These are phyloP conservation scores for Picocystis salinarum DNA, from an alignment of 139 green algal genomes.

Conservation along the genomic window DNA sequence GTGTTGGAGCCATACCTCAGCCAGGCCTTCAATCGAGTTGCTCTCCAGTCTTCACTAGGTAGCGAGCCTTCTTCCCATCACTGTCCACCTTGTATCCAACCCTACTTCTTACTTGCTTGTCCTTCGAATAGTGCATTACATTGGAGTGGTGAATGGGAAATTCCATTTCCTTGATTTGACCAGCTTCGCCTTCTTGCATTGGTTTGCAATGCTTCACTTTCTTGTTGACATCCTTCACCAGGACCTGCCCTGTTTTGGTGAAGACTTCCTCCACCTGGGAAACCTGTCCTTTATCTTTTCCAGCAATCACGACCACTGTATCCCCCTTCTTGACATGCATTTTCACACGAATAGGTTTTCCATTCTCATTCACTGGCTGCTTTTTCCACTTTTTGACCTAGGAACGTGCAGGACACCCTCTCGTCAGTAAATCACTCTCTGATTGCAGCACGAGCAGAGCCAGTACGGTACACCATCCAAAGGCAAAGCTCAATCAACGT, in stretches of 20 bases:
- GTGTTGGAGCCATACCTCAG: no score
- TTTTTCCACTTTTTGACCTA: conserved; percentile 80
- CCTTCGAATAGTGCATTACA: conserved; percentile 77
- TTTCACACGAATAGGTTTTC: conserved; percentile 45
- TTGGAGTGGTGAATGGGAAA: conserved; percentile 89
- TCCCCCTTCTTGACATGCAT: conserved; percentile 84
- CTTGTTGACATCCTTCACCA: conserved; percentile 85
- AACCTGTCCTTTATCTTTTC: conserved; percentile 85
- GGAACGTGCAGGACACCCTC: no score
- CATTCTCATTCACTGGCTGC: conserved; percentile 42
- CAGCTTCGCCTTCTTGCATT: conserved; percentile 45
- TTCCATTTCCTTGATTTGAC: conserved; percentile 57
- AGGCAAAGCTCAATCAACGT: no score
- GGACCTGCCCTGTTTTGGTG: conserved; percentile 58
- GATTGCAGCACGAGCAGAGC: no score
- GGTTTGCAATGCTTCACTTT: conserved; percentile 70
- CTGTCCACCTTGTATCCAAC: conserved; percentile 43
- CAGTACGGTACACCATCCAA: no score
- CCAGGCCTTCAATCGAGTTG: no score
- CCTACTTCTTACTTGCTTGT: conserved; percentile 27
- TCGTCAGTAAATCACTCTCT: no score
- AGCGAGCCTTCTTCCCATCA: conserved; percentile 61
- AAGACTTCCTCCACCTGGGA: conserved; percentile 47
- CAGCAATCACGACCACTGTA: conserved; percentile 61
- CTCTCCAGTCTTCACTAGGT: conserved; percentile 74